Percentiles rank a stretch among this genome's conserved stretches.
These are phyloP conservation scores for Cicer judaicum DNA, from an alignment of 306 rosid genomes.

Conservation along the genomic window DNA sequence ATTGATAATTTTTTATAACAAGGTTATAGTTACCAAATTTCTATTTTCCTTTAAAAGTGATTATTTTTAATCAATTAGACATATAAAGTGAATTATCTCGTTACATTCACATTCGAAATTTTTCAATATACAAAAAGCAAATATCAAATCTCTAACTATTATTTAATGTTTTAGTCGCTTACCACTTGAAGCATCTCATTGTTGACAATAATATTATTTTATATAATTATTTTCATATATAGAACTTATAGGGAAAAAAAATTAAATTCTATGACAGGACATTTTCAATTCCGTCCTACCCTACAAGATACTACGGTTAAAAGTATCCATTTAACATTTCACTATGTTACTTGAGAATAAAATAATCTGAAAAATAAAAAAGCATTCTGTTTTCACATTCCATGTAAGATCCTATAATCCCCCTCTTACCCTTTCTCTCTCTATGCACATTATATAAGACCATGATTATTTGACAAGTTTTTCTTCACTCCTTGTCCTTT, in stretches of 20 bases:
- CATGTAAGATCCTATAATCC: conserved; percentile 42
- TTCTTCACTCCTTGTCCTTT: conserved; percentile 47
- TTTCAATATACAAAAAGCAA: too few relatives aligned
- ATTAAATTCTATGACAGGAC: conserved; percentile 7
- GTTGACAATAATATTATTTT: neutral
- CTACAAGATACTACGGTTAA: conserved; percentile 48
- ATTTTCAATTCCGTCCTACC: conserved; percentile 40
- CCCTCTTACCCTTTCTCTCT: neutral
- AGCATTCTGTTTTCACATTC: conserved; percentile 36
- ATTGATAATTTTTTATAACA: too few relatives aligned
- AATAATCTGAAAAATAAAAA: neutral
- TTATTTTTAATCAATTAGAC: too few relatives aligned
- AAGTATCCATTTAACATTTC: conserved; percentile 33
- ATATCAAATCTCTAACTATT: too few relatives aligned
- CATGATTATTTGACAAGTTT: conserved; percentile 42
- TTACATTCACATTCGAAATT: too few relatives aligned
- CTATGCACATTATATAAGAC: conserved; percentile 57
- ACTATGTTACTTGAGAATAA: neutral
- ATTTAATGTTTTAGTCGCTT: too few relatives aligned
- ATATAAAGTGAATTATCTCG: too few relatives aligned
- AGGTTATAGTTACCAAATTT: too few relatives aligned
- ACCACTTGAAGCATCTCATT: too few relatives aligned
- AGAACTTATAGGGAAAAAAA: neutral
- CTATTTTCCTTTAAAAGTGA: too few relatives aligned
- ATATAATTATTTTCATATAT: neutral